These are phyloP conservation scores for Alternaria burnsii DNA, from an alignment of 2,329 filamentous ascomycete species.

Conservation along the genomic window DNA sequence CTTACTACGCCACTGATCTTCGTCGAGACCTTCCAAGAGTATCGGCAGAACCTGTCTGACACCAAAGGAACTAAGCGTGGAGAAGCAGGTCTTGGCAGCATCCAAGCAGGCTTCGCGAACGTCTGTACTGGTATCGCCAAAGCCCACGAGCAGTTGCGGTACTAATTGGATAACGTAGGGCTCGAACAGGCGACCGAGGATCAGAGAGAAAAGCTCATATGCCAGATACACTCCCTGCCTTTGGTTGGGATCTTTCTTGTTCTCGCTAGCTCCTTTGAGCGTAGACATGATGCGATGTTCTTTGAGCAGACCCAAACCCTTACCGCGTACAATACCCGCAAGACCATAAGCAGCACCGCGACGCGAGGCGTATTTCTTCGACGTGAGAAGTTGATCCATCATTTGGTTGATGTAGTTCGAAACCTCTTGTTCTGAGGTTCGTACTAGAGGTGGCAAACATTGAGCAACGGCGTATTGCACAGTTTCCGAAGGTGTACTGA, in stretches of 20 bases:
- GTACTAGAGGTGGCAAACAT: conserved; percentile 90
- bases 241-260: conserved; percentile 91
- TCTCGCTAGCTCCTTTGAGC: conserved; percentile 84
- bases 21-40: conserved; percentile 88
- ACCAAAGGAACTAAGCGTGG: conserved; percentile 90
- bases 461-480: conserved; percentile 97
- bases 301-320: conserved; percentile 80
- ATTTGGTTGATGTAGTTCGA: conserved; percentile 82
- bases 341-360: conserved; percentile 95
- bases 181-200: conserved; percentile 90
- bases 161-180: conserved; percentile 97
- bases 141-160: conserved; percentile 85
- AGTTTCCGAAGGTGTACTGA: conserved; percentile 94
- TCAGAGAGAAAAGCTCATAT: conserved; percentile 86
- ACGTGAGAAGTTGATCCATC: conserved; percentile 80
- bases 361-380: conserved; percentile 91
- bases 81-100: conserved; percentile 92
- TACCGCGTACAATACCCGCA: conserved; percentile 87
- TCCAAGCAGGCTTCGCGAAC: conserved; percentile 93
- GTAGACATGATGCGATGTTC: conserved; percentile 87
- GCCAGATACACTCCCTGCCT: conserved; percentile 88
- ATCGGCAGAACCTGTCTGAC: conserved; percentile 95
- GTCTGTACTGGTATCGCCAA: conserved; percentile 86
- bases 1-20: conserved; percentile 97
- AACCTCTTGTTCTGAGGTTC: conserved; percentile 78